phyloP scores from a whole-genome alignment of 306 rosid genomes.

The Fagus sylvatica region DNA sequence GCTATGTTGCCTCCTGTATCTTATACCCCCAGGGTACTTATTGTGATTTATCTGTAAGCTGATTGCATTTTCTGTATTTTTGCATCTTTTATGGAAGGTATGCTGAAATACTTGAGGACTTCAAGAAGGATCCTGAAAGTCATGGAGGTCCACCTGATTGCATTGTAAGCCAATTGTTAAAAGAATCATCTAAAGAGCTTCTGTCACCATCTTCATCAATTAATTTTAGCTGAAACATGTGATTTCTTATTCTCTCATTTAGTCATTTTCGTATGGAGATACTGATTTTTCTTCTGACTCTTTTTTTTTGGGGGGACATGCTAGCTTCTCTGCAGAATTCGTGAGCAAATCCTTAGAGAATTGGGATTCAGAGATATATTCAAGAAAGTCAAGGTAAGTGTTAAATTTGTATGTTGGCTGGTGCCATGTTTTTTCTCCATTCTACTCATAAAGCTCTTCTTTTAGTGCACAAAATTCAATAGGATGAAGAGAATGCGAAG shows the following conservation, averaged over 20 bases:
- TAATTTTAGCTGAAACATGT: slow-evolving; percentile 2
- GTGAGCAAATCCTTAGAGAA: slow-evolving; percentile 85
- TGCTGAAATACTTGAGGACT: slow-evolving; percentile 73
- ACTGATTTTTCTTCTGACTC: neutral
- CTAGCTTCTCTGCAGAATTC: slow-evolving; percentile 89
- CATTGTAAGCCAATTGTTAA: slow-evolving; percentile 44
- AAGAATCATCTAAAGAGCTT: slow-evolving; percentile 1
- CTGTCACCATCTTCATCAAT: neutral
- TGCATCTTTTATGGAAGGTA: slow-evolving; percentile 55
- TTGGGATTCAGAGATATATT: slow-evolving; percentile 89
- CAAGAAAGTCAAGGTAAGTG: slow-evolving; percentile 81
- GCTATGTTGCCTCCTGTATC: neutral
- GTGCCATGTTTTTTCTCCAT: neutral
- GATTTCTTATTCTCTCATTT: slow-evolving; percentile 1
- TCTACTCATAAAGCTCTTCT: slow-evolving; percentile 16
- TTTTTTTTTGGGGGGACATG: no score
- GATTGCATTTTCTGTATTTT: slow-evolving; percentile 23
- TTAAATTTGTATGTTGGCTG: neutral
- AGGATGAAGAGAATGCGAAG: slow-evolving; percentile 98
- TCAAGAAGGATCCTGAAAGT: slow-evolving; percentile 93
- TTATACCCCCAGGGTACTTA: no score
- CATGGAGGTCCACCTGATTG: slow-evolving; percentile 95
- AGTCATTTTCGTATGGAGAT: neutral
- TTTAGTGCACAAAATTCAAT: slow-evolving; percentile 27
- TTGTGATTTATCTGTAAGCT: neutral